A percentile compares a stretch with the other conserved stretches of the same genome.
Conservation (phyloP, 208 protist genomes). For the Leishmania amazonensis region DNA sequence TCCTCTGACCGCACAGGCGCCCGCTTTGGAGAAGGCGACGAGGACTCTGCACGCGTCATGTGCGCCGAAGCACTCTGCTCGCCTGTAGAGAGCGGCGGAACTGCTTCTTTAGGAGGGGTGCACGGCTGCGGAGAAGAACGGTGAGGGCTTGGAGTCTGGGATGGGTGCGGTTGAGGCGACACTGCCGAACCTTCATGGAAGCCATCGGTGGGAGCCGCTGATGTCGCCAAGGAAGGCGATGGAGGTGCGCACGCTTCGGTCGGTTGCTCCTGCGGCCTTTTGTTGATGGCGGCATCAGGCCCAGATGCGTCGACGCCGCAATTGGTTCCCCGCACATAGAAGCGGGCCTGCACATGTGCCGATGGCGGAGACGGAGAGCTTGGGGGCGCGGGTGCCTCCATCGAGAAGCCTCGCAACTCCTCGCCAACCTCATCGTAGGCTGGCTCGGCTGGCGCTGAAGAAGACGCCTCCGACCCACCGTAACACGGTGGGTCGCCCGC, state of each 20-base stretch:
- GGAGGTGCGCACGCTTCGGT: not conserved
- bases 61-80: not conserved
- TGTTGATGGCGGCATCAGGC: not conserved
- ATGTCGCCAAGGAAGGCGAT: not conserved
- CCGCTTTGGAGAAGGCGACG: not conserved
- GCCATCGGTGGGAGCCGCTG: not conserved
- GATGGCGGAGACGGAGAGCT: conserved; percentile 31
- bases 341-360: conserved; percentile 4
- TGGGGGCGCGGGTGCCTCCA: conserved; percentile 15
- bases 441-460: not conserved
- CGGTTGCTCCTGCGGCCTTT: not conserved
- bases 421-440: not conserved
- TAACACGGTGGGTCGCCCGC: not conserved
- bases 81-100: no score
- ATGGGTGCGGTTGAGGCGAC: not conserved
- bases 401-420: conserved; percentile 8
- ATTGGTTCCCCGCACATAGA: no score
- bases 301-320: not conserved
- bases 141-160: not conserved
- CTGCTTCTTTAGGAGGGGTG: not conserved
- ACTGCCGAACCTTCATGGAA: not conserved
- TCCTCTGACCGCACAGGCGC: not conserved
- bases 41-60: not conserved
- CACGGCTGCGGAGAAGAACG: not conserved
- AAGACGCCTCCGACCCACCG: not conserved